Conservation (phyloP, 768 basidiomycete genomes). For the Russula vinacea region DNA sequence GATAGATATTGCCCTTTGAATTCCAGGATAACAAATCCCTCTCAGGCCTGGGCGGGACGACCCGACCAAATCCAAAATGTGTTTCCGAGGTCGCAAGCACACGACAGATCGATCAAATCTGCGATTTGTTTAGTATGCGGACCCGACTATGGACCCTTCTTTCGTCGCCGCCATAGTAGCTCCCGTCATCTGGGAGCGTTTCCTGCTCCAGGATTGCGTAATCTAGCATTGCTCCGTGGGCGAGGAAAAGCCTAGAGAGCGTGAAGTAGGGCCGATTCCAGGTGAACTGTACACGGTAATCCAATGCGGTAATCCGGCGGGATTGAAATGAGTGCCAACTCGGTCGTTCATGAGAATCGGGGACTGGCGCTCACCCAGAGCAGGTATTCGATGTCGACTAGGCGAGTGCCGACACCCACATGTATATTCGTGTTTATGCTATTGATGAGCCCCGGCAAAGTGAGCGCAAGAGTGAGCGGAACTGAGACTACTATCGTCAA, state of each 20-base stretch:
- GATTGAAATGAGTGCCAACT: neutral
- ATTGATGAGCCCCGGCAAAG: slow-evolving; percentile 74
- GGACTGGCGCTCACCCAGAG: slow-evolving; percentile 50
- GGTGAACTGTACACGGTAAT: slow-evolving; percentile 22
- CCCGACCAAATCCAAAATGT: neutral
- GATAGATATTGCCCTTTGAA: neutral
- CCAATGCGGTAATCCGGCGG: neutral
- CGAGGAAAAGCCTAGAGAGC: slow-evolving; percentile 22
- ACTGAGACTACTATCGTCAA: no score
- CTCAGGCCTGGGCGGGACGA: neutral
- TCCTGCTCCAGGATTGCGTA: slow-evolving; percentile 14
- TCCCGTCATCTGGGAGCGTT: neutral
- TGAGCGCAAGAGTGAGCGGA: no score
- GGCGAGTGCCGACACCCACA: slow-evolving; percentile 52
- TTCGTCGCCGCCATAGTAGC: neutral
- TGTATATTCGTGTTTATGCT: slow-evolving; percentile 64
- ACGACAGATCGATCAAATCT: neutral
- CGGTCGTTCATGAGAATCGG: neutral
- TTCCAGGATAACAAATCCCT: neutral
- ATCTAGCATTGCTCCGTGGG: slow-evolving; percentile 26
- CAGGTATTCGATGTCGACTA: slow-evolving; percentile 77
- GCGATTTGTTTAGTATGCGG: neutral
- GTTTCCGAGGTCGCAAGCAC: neutral
- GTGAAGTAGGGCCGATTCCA: slow-evolving; percentile 22
- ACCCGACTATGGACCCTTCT: neutral